Evolutionary conservation across 306 rosid genomes (phyloP).

Genomic region (Delonix regia): DNA sequence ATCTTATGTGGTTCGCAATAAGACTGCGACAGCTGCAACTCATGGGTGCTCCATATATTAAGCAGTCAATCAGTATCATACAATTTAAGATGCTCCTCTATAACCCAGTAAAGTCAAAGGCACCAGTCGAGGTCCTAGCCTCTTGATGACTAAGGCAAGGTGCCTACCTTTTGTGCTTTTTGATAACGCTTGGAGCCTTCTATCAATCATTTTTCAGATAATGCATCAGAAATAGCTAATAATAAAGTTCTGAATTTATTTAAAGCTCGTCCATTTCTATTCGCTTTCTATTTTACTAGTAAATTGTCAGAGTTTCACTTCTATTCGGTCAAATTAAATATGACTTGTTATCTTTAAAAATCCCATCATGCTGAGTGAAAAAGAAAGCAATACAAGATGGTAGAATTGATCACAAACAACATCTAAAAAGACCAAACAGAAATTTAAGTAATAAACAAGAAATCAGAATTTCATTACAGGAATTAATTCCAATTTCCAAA

Average conservation of each 20-base stretch:
- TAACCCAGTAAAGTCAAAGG: not conserved
- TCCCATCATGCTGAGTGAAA: not conserved
- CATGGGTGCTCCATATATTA: not conserved
- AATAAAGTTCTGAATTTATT: not conserved
- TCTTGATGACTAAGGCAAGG: not conserved
- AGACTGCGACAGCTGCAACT: not conserved
- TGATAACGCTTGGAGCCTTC: not conserved
- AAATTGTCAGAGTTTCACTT: not conserved
- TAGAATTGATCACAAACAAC: not conserved
- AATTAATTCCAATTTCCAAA: not conserved
- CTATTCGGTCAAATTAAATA: not conserved
- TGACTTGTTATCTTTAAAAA: not conserved
- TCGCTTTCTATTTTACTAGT: not conserved
- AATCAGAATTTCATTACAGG: not conserved
- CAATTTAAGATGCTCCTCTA: not conserved
- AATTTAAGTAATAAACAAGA: not conserved
- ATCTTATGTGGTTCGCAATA: not conserved
- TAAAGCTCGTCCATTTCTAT: not conserved
- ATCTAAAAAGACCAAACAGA: not conserved
- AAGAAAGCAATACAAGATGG: not conserved
- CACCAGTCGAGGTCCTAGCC: not conserved
- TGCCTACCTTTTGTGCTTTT: not conserved
- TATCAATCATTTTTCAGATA: not conserved
- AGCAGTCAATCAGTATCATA: not conserved
- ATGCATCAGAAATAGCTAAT: not conserved